Base-by-base conservation (phyloP, 2,329 filamentous ascomycete genomes). In the Plenodomus tracheiphilus region DNA sequence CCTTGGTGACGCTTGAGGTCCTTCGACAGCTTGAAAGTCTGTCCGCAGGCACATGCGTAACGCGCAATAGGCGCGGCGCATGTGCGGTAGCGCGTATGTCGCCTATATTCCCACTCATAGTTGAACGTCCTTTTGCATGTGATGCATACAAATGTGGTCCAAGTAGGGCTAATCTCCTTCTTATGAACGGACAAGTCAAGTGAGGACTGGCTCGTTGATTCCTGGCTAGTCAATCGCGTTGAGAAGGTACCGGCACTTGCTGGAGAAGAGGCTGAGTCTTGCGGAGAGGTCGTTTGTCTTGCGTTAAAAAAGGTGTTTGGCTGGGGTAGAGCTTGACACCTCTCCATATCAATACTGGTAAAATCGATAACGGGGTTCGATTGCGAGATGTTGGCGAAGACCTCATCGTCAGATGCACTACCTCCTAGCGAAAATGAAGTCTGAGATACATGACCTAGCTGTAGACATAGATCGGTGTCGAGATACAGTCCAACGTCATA, bases 1-100 rank as follows among this genome's bases (percentile, higher is more conserved):
- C 39, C 39, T 41, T 41, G 21, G 25, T 41, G 39, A 17, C 39
- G 39, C 25, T 18, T 30, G 25, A 41, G 39, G 39, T 41, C 39
- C 16, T 41, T 41, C 6, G 39, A 11, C 5, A 30, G 39, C 25
- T 30, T 41, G 25, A 41, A 41, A 20, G 15, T 9, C 18, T 22
- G 15, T 18, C 22, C 22, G 20, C 39, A 41, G 15, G 39, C 39
- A 22, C 39, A 41, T 17, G 21, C 6, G 25, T 6, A 32, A 2
- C 3, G 13, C 4, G 39, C 5, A 9, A 22, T 30, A 2, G 25
- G 2, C 16, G 6, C n/a, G 21, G 21, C 21, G 15, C 39, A 30
- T 7, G 19, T 8, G 7, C 36, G 16, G 4, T 39, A 5, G 11
- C 36, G 36, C 18, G 17, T 9, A 17, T 39, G 36, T 5, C 5